Base-by-base conservation (phyloP, 768 basidiomycete genomes). In the Lactifluus pinguis region DNA sequence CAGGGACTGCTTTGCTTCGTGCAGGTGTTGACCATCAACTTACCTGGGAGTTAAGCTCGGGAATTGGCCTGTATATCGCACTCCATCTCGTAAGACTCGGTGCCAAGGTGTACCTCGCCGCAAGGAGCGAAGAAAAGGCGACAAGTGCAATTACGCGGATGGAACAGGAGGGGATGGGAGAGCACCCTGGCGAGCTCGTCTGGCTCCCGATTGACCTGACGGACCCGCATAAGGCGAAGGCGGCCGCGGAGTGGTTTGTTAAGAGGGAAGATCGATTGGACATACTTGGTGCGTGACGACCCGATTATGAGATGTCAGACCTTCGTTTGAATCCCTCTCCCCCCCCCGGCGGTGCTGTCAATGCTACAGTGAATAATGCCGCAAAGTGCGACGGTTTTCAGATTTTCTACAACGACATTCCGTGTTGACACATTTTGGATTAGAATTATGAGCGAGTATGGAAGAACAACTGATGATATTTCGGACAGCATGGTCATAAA, bases 331-430 rank as follows among this genome's bases (percentile, higher is more conserved):
- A 36, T 6, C n/a, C n/a, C n/a, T n/a, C 25, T 25, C 25, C 2
- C 11, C 50, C 8, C 39, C 13, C 39, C 44, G 59, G 49, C 7
- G 51, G 41, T 45, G 14, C 49, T 29, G 36, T 41, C 8, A 61
- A 52, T 49, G 63, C 34, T 29, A 30, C 53, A 70, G 83, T 84
- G 29, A 83, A 83, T 62, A 85, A 85, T 60, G 83, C 80, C 30
- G 80, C 70, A 17, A 58, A 75, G 83, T 83, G 60, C 66, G 77
- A 44, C 48, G 30, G 36, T 11, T 54, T 25, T 36, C 15, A 19
- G n/a, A 11, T 41, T 38, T 36, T 10, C 17, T n/a, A 14, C 4
- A 34, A 10, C 11, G 25, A 41, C 36, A 47, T 10, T 11, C 3
- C 9, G 0, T 34, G n/a, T 10, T 62, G 25, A 56, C 39, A 39